Evolutionary conservation across 129 eudicot genomes (phyloP).

Genomic region (Escallonia rubra): DNA sequence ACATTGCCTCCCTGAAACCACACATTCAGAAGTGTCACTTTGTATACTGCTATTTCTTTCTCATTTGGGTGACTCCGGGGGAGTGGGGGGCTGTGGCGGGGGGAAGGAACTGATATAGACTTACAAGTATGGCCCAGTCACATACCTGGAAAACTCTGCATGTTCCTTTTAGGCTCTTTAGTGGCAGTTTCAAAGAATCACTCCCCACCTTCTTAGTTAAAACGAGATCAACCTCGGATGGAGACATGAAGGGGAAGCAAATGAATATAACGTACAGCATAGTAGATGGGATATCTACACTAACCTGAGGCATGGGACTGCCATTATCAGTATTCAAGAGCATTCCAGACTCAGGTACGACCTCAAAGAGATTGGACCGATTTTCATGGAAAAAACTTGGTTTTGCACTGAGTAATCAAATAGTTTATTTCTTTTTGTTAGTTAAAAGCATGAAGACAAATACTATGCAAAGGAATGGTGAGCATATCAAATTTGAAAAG

Average conservation of each 20-base stretch:
- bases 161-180: slow-evolving; percentile 37
- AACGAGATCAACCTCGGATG: slow-evolving; percentile 4
- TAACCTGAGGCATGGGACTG: slow-evolving; percentile 96
- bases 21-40: slow-evolving; percentile 10
- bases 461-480: background rate
- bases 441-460: background rate
- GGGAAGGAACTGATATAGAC: too few species aligned
- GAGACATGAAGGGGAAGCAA: background rate
- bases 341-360: slow-evolving; percentile 85
- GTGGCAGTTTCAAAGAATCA: slow-evolving; percentile 33
- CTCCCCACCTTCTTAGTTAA: slow-evolving; percentile 55
- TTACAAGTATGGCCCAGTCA: too few species aligned
- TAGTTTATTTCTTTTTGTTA: background rate
- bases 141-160: slow-evolving; percentile 86
- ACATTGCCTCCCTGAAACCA: slow-evolving; percentile 90
- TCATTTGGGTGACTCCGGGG: too few species aligned
- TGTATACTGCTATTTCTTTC: background rate
- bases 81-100: too few species aligned
- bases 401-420: slow-evolving; percentile 59
- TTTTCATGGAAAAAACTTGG: slow-evolving; percentile 95
- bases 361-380: slow-evolving; percentile 87
- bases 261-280: background rate
- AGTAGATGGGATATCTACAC: slow-evolving; percentile 8
- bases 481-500: background rate
- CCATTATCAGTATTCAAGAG: slow-evolving; percentile 95